Evolutionary conservation across 495 filamentous ascomycete species (phyloP).

Genomic region (Astrothelium subdiscretum): DNA sequence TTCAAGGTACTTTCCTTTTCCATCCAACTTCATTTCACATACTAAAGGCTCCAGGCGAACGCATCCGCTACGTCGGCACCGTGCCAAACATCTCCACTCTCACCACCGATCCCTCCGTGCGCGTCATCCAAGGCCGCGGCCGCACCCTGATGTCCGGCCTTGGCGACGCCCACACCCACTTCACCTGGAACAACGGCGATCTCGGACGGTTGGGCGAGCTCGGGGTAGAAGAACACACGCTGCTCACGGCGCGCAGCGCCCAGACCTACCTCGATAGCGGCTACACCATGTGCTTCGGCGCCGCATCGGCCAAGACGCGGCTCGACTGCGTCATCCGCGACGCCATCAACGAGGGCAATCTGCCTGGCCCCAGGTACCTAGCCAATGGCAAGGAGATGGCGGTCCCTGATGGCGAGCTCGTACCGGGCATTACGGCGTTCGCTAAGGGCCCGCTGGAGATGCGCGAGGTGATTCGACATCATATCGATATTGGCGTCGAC

Average conservation of each 20-base stretch:
- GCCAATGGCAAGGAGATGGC: constrained; percentile 42
- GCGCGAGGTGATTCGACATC: constrained; percentile 34
- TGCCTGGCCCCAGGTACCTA: constrained; percentile 40
- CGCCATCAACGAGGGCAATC: constrained; percentile 42
- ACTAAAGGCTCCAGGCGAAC: constrained; percentile 21
- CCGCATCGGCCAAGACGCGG: constrained; percentile 39
- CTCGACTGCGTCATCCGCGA: constrained; percentile 41
- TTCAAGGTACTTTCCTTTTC: constrained; percentile 22
- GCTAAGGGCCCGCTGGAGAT: constrained; percentile 38
- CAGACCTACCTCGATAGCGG: constrained; percentile 37
- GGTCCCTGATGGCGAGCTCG: constrained; percentile 33
- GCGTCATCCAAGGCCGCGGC: constrained; percentile 31
- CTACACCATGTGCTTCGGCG: constrained; percentile 40
- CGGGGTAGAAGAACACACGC: constrained; percentile 38
- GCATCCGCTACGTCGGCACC: constrained; percentile 30
- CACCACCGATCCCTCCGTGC: constrained; percentile 25
- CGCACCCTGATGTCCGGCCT: constrained; percentile 39
- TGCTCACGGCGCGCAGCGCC: constrained; percentile 33
- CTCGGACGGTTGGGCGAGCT: constrained; percentile 30
- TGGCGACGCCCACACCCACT: constrained; percentile 39
- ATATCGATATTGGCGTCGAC: constrained; percentile 37
- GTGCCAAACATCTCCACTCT: constrained; percentile 29
- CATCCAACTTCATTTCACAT: not conserved
- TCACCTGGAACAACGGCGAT: constrained; percentile 38
- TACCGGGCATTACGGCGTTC: constrained; percentile 37